Conservation (phyloP, 2,329 filamentous ascomycete species). For the Aspergillus sergii region DNA sequence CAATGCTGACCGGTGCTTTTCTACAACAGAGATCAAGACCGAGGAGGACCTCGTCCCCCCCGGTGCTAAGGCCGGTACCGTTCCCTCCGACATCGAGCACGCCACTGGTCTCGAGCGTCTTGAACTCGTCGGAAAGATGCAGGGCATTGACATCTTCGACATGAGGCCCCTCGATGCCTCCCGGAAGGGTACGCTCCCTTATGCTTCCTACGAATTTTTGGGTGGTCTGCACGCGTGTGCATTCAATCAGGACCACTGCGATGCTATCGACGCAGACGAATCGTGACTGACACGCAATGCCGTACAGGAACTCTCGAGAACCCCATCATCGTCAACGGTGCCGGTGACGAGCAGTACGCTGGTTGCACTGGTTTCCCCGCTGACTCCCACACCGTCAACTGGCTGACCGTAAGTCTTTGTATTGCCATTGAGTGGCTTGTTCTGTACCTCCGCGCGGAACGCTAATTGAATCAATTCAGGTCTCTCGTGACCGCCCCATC, state of each 20-base stretch:
- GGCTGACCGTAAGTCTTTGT: slow-evolving; percentile 73
- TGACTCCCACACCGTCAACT: slow-evolving; percentile 87
- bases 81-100: slow-evolving; percentile 94
- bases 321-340: slow-evolving; percentile 87
- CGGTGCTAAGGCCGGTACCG: slow-evolving; percentile 77
- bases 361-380: slow-evolving; percentile 94
- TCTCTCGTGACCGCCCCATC: slow-evolving; percentile 84
- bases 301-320: slow-evolving; percentile 77
- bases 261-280: background rate
- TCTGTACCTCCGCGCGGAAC: background rate
- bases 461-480: slow-evolving; percentile 49
- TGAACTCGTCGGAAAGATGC: slow-evolving; percentile 99
- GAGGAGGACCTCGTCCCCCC: slow-evolving; percentile 82
- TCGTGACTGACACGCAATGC: slow-evolving; percentile 5
- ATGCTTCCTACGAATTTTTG: background rate
- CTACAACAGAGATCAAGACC: slow-evolving; percentile 72
- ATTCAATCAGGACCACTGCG: background rate
- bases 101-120: slow-evolving; percentile 97
- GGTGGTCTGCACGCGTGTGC: background rate
- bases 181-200: slow-evolving; percentile 68
- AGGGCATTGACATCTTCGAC: slow-evolving; percentile 96
- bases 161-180: slow-evolving; percentile 94
- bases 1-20: slow-evolving; percentile 14
- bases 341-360: slow-evolving; percentile 92
- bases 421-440: slow-evolving; percentile 21